Percentiles rank a stretch among this genome's conserved stretches.
Evolutionary conservation across 2,329 filamentous ascomycete species (phyloP).

Genomic region (Cadophora sp.): DNA sequence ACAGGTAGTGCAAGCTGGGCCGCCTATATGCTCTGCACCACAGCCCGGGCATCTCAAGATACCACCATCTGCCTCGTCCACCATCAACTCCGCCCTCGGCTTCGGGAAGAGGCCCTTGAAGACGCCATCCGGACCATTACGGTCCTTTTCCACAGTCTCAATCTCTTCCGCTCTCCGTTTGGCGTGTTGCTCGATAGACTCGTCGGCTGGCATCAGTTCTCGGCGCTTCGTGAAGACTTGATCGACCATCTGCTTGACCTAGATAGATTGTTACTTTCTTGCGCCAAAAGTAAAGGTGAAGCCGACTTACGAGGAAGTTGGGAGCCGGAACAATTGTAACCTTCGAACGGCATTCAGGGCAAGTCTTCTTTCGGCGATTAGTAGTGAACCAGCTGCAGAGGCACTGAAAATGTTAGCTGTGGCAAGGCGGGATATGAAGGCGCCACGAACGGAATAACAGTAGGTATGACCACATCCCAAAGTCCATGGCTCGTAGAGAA

Average conservation of each 20-base stretch:
- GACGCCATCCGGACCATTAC: constrained; percentile 59
- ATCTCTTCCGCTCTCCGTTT: constrained; percentile 65
- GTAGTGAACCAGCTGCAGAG: constrained; percentile 47
- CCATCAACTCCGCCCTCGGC: constrained; percentile 41
- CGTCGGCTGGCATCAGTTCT: constrained; percentile 67
- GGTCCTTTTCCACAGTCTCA: constrained; percentile 64
- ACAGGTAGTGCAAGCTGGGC: constrained; percentile 59
- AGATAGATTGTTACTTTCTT: constrained; percentile 19
- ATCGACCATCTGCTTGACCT: constrained; percentile 70
- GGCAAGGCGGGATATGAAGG: not conserved
- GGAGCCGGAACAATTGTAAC: constrained; percentile 67
- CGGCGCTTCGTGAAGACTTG: constrained; percentile 62
- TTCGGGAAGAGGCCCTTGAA: constrained; percentile 60
- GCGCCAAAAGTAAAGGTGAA: not conserved
- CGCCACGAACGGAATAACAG: constrained; percentile 65
- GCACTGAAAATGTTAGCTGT: constrained; percentile 40
- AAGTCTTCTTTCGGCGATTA: constrained; percentile 65
- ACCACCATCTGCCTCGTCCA: constrained; percentile 65
- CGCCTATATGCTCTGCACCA: constrained; percentile 68
- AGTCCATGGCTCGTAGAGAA: constrained; percentile 74
- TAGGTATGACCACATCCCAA: constrained; percentile 74
- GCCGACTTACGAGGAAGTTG: constrained; percentile 62
- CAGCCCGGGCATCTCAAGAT: constrained; percentile 65
- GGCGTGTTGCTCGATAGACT: constrained; percentile 66
- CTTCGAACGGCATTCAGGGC: constrained; percentile 69